Evolutionary conservation across 768 basidiomycete genomes (phyloP), one percentile per base, ranked within the genome.

Genomic region (Tephrocybe rancida): DNA sequence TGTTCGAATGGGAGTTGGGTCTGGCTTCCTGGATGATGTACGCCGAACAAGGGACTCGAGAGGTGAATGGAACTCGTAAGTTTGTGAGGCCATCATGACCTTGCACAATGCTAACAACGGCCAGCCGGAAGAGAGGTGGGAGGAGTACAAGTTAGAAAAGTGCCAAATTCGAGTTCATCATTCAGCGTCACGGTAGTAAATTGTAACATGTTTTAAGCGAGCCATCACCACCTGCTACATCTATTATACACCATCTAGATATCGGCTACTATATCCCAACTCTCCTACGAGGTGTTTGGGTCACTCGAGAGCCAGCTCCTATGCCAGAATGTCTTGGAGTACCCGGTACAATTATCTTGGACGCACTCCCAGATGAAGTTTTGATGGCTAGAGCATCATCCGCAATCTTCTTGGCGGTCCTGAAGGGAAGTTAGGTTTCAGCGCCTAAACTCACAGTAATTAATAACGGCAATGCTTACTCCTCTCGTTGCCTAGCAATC

Each of bases 401-500:
- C 18, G 76, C 80, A 27, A 77, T 80, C 65, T 85, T 80, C 71
- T 79, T 82, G 19, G 87, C 86, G 41, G 73, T 67, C 67, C 88
- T 92, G 57, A 16, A 45, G 41, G 16, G 22, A 49, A 18, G 41
- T 24, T 14, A 24, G n/a, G 22, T 29, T 48, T 46, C 46, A 29
- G 46, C 19, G 9, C 16, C 29, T 8, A 44, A n/a, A 43, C 18
- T n/a, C 13, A 44, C 34, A 1, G 10, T 60, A 61, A 30, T 48
- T 44, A 16, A 32, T 1, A 16, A 62, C 56, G 43, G 57, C 26
- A 43, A 34, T 1, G 67, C 81, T 68, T 62, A 88, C 90, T 82
- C 86, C 77, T 90, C 88, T 50, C 92, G 81, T 60, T 91, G 84
- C 50, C 79, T 80, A 11, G 92, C 92, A 76, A 98, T 96, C 73